These are phyloP conservation scores for Cytospora piceae DNA, from an alignment of 2,329 filamentous ascomycete genomes.

Conservation along the genomic window DNA sequence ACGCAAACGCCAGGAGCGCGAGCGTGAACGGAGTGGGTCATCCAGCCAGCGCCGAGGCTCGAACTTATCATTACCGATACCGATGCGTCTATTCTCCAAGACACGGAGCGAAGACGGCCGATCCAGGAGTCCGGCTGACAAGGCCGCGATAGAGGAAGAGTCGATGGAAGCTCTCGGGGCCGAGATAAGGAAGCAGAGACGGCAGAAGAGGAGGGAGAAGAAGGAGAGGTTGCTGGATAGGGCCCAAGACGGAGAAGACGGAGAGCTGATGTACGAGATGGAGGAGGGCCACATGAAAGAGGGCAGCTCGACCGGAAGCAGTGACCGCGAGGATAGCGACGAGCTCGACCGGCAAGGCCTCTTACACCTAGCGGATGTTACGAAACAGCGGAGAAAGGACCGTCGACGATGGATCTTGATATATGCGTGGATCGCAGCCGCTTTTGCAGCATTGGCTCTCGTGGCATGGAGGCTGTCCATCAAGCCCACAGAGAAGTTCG, in stretches of 20 bases:
- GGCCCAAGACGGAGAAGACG: constrained; percentile 67
- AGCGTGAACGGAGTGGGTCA: constrained; percentile 52
- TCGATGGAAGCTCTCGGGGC: constrained; percentile 53
- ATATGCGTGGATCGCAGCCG: constrained; percentile 54
- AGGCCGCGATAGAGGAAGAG: constrained; percentile 36
- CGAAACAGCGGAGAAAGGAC: constrained; percentile 52
- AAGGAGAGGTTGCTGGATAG: constrained; percentile 56
- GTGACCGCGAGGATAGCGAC: constrained; percentile 63
- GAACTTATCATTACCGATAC: constrained; percentile 54
- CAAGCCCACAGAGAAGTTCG: constrained; percentile 42
- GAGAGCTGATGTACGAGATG: constrained; percentile 86
- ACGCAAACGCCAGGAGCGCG: constrained; percentile 49
- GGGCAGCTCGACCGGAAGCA: constrained; percentile 66
- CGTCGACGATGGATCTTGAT: constrained; percentile 61
- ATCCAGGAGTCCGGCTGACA: constrained; percentile 45
- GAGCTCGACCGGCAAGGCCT: constrained; percentile 59
- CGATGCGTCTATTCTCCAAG: constrained; percentile 49
- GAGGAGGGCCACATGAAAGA: constrained; percentile 77
- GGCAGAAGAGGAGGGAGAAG: constrained; percentile 56
- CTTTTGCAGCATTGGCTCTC: constrained; percentile 59
- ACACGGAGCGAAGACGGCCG: constrained; percentile 42
- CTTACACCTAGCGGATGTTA: constrained; percentile 51
- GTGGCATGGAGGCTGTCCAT: constrained; percentile 63
- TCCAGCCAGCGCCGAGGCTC: constrained; percentile 37
- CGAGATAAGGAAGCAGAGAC: constrained; percentile 55